Evolutionary conservation across 441 rosid species (phyloP).

Genomic region (Euphorbia schlechtendalii): DNA sequence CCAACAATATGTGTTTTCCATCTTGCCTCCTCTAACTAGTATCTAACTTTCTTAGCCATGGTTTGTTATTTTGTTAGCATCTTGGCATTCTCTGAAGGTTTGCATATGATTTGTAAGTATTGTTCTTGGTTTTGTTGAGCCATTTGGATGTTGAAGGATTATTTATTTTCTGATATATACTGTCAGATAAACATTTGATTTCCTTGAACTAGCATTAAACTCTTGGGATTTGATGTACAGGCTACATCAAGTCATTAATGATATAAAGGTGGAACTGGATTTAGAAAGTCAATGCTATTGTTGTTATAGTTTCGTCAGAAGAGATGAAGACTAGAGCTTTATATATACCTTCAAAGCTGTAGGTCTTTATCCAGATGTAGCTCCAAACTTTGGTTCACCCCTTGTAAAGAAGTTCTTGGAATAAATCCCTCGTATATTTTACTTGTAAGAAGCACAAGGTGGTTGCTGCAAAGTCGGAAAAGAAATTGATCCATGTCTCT

Average conservation of each 20-base stretch:
- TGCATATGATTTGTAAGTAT: neutral
- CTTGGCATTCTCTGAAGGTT: neutral
- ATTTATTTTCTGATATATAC: neutral
- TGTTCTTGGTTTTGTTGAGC: neutral
- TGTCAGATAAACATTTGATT: slow-evolving; percentile 2
- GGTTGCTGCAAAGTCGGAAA: neutral
- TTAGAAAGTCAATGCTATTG: neutral
- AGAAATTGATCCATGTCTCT: neutral
- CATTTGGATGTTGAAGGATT: neutral
- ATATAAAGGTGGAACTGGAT: neutral
- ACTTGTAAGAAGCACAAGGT: neutral
- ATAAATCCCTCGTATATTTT: neutral
- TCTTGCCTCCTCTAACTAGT: neutral
- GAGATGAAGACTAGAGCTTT: too few relatives aligned
- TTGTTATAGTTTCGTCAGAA: neutral
- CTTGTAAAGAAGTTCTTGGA: neutral
- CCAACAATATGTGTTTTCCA: neutral
- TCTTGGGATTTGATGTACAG: neutral
- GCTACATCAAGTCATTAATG: neutral
- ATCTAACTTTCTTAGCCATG: neutral
- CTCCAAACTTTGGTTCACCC: neutral
- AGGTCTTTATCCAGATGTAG: neutral
- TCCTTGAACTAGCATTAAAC: neutral
- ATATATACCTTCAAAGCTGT: neutral
- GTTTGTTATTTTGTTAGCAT: neutral